Evolutionary conservation across 306 rosid species (phyloP).

Genomic region (Vigna radiata): DNA sequence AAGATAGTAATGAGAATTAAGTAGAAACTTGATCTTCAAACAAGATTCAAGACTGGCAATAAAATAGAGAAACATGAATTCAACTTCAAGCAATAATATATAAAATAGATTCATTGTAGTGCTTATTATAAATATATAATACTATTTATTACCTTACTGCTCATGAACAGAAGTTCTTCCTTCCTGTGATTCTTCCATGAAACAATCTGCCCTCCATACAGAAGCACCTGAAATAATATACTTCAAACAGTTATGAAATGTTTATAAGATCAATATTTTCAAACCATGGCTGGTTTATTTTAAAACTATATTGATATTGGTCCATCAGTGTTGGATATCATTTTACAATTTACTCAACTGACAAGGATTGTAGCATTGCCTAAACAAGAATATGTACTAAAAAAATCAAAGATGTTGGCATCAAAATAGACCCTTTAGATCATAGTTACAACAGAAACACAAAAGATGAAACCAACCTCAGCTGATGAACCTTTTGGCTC

Average conservation of each 20-base stretch:
- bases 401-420: not conserved
- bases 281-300: slow-evolving; percentile 12
- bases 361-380: slow-evolving; percentile 11
- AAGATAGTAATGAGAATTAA: not conserved
- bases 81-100: not conserved
- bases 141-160: slow-evolving; percentile 59
- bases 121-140: not conserved
- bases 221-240: slow-evolving; percentile 67
- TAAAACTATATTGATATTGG: slow-evolving; percentile 18
- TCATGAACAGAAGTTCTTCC: slow-evolving; percentile 77
- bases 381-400: not conserved
- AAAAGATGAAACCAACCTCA: slow-evolving; percentile 56
- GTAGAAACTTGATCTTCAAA: not conserved
- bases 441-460: slow-evolving; percentile 6
- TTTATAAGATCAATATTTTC: not conserved
- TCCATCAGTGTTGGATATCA: not conserved
- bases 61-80: not conserved
- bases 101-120: not conserved
- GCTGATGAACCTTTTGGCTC: slow-evolving; percentile 76
- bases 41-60: not conserved
- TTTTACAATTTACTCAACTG: not conserved
- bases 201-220: slow-evolving; percentile 76
- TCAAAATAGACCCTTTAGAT: slow-evolving; percentile 32
- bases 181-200: slow-evolving; percentile 81
- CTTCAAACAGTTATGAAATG: slow-evolving; percentile 25